Evolutionary conservation across 352 stramenopile species (phyloP).

Genomic region (Phytophthora rubi): DNA sequence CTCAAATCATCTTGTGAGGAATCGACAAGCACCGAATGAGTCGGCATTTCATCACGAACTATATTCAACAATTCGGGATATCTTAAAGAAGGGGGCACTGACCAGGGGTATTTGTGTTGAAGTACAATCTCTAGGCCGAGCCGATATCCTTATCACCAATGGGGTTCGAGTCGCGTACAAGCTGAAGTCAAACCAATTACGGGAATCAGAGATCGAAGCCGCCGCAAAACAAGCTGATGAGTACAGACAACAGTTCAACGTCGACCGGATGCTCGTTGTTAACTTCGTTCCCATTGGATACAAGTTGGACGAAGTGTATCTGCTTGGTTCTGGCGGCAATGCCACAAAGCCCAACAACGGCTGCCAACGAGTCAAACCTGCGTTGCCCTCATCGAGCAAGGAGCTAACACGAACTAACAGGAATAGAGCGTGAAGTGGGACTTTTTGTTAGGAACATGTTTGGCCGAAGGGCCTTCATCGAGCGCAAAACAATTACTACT

Average conservation of each 20-base stretch:
- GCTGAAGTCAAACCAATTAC: conserved; percentile 12
- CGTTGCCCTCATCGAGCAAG: too few species aligned
- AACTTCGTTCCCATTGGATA: conserved; percentile 5
- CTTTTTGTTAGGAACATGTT: too few species aligned
- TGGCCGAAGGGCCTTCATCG: too few species aligned
- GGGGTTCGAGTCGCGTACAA: conserved; percentile 7
- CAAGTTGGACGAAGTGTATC: not conserved
- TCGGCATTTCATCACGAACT: conserved; percentile 7
- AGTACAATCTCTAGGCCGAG: conserved; percentile 11
- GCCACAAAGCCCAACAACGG: too few species aligned
- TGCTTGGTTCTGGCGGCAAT: too few species aligned
- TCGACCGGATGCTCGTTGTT: conserved; percentile 6
- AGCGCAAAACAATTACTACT: too few species aligned
- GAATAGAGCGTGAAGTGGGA: too few species aligned
- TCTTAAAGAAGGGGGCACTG: conserved; percentile 6
- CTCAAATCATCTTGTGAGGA: conserved; percentile 8
- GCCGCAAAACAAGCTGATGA: conserved; percentile 11
- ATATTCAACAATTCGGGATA: conserved; percentile 8
- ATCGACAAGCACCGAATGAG: conserved; percentile 15
- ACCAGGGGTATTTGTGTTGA: conserved; percentile 10
- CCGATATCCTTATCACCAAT: conserved; percentile 14
- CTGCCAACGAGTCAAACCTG: too few species aligned
- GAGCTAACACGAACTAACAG: too few species aligned
- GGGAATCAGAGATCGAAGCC: conserved; percentile 10
- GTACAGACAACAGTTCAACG: conserved; percentile 8